Conservation (phyloP, 228 moss, liverwort and hornwort genomes). For the Sphagnum magellanicum region DNA sequence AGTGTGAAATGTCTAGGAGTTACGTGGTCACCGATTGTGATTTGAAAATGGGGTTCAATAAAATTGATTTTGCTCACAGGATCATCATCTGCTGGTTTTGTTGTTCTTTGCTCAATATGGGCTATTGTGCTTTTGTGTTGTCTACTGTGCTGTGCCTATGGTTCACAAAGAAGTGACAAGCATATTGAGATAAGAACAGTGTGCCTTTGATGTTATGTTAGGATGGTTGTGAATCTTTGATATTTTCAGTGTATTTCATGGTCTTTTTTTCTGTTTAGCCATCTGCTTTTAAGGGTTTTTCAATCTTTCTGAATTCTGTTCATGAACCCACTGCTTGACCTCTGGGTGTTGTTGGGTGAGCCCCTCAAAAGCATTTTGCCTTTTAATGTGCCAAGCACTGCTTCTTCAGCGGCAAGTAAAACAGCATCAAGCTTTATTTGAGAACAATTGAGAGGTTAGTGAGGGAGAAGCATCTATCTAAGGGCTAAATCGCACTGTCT, state of each 20-base stretch:
- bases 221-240: too few relatives aligned
- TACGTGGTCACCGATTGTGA: slow-evolving; percentile 45
- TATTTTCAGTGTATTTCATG: background rate
- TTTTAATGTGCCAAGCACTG: slow-evolving; percentile 25
- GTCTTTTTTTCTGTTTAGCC: too few relatives aligned
- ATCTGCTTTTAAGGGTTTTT: too few relatives aligned
- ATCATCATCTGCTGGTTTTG: slow-evolving; percentile 5
- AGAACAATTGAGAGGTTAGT: slow-evolving; percentile 28
- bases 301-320: too few relatives aligned
- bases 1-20: slow-evolving; percentile 45
- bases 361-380: slow-evolving; percentile 21
- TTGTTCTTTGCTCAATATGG: slow-evolving; percentile 32
- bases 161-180: slow-evolving; percentile 12
- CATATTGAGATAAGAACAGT: too few relatives aligned
- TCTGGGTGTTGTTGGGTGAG: slow-evolving; percentile 2
- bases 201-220: too few relatives aligned
- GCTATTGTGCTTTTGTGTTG: slow-evolving; percentile 7
- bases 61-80: slow-evolving; percentile 42
- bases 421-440: slow-evolving; percentile 32
- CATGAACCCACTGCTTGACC: too few relatives aligned
- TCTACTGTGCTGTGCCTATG: slow-evolving; percentile 19
- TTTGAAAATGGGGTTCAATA: slow-evolving; percentile 57
- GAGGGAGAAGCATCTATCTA: slow-evolving; percentile 34
- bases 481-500: slow-evolving; percentile 54
- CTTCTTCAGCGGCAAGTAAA: slow-evolving; percentile 20